These are phyloP conservation scores for Penicillium parvum DNA, from an alignment of 495 filamentous ascomycete species.

Conservation along the genomic window DNA sequence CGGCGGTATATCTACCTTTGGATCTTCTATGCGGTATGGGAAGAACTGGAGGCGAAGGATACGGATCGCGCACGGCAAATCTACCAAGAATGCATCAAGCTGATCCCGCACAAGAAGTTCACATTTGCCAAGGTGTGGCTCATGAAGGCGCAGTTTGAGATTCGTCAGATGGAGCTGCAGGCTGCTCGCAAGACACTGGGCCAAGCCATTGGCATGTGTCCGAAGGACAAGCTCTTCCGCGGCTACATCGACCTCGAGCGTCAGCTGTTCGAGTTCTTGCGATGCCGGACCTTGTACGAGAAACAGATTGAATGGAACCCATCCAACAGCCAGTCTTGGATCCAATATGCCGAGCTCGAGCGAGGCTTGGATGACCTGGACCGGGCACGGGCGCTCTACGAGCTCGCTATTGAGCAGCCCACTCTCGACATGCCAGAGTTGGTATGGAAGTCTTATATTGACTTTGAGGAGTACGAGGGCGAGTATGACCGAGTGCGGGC, in stretches of 20 bases:
- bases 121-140: conserved; percentile 98
- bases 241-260: conserved; percentile 90
- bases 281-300: conserved; percentile 87
- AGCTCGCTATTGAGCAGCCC: conserved; percentile 79
- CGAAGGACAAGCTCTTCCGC: conserved; percentile 91
- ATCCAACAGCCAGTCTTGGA: conserved; percentile 87
- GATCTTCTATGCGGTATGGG: conserved; percentile 95
- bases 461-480: conserved; percentile 92
- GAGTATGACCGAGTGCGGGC: conserved; percentile 76
- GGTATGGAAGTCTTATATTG: conserved; percentile 95
- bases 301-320: conserved; percentile 91
- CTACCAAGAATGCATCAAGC: conserved; percentile 78
- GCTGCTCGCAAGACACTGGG: conserved; percentile 84
- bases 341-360: conserved; percentile 89
- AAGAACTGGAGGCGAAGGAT: conserved; percentile 82
- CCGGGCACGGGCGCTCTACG: conserved; percentile 84
- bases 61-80: conserved; percentile 78
- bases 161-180: conserved; percentile 77
- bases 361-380: conserved; percentile 84
- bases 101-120: conserved; percentile 94
- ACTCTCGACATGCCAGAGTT: conserved; percentile 96
- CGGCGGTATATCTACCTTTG: conserved; percentile 95
- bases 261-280: conserved; percentile 84
- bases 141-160: conserved; percentile 86
- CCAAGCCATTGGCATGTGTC: conserved; percentile 85